Evolutionary conservation across 2,329 filamentous ascomycete genomes (phyloP), one percentile per base, ranked within the genome.

Genomic region (Nothophoma quercina): DNA sequence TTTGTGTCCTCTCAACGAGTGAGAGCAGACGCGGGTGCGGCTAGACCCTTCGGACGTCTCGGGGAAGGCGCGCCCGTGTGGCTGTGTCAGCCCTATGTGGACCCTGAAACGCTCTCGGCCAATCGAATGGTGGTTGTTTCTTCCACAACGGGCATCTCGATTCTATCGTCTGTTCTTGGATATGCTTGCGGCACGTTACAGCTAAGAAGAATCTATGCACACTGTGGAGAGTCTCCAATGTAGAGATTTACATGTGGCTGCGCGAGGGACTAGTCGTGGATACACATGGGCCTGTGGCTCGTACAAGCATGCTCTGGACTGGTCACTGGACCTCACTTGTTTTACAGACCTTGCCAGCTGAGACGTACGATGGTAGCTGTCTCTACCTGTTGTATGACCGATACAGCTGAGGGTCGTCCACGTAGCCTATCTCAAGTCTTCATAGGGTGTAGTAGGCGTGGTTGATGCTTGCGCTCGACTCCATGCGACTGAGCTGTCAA

Each of bases 31-130:
- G 16, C n/a, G n/a, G n/a, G n/a, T 44, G 30, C 32, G 43, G 43
- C 50, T 53, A 48, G 43, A 23, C 35, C 34, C 35, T 15, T 49
- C 46, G 18, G 36, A 23, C n/a, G 7, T 35, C 36, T 56, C 62
- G 62, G 62, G 40, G 49, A 55, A 32, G 32, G 59, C 60, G 60
- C 50, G 44, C 36, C 48, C 26, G 55, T 42, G 54, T 48, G 40
- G 48, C 40, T 52, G 48, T 49, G 53, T 26, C 46, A 51, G 53
- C 53, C 43, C 38, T 56, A 56, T n/a, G 13, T 29, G 26, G 47
- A 55, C 52, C 52, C 52, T 55, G 52, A 48, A 32, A 22, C 22
- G 15, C 23, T 29, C 32, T 32, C 18, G 34, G 26, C 53, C 47
- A 51, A 52, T 48, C 26, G 22, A 44, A 28, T 13, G 5, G 12